Evolutionary conservation across 345 rosid genomes (phyloP).

Genomic region (Lenwebbia sp.): DNA sequence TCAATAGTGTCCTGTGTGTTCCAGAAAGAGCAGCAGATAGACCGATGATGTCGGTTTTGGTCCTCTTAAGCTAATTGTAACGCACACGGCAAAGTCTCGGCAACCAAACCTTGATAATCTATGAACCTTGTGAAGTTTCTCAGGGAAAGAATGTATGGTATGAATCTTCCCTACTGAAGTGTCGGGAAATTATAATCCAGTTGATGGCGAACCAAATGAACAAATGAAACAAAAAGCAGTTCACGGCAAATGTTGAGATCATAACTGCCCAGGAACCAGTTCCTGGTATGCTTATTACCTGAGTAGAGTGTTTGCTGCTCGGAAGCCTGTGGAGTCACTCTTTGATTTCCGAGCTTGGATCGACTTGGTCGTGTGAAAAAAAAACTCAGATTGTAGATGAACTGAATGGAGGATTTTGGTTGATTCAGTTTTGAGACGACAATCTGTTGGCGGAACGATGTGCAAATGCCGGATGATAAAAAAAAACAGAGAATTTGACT

Average conservation of each 20-base stretch:
- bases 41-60: constrained; percentile 4
- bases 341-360: not conserved
- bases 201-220: not conserved
- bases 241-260: not conserved
- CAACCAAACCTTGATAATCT: not conserved
- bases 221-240: not conserved
- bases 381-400: not conserved
- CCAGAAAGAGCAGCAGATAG: constrained; percentile 9
- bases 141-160: not conserved
- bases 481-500: not conserved
- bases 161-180: not conserved
- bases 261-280: not conserved
- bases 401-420: not conserved
- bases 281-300: not conserved
- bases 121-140: not conserved
- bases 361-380: not conserved
- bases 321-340: not conserved
- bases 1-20: constrained; percentile 9
- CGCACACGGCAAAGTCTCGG: not conserved
- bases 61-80: not conserved
- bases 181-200: not conserved
- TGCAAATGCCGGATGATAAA: not conserved
- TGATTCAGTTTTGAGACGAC: not conserved
- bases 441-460: not conserved
- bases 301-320: not conserved